phyloP scores from a whole-genome alignment of 495 filamentous ascomycete species.

The Stereocaulon alpinum region DNA sequence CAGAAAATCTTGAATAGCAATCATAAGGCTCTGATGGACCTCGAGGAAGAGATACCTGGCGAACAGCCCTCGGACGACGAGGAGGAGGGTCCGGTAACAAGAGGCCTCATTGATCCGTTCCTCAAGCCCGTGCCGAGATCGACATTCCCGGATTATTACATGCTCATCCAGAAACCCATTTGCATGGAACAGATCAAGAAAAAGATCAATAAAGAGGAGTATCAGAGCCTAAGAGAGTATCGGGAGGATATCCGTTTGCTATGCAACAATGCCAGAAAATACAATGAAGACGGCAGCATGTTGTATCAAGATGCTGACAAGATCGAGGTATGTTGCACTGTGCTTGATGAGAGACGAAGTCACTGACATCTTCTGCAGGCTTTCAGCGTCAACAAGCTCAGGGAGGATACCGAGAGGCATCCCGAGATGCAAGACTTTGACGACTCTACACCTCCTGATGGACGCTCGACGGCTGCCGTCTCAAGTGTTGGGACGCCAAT shows the following conservation, averaged over 20 bases:
- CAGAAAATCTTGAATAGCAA: constrained; percentile 65
- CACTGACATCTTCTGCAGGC: constrained; percentile 33
- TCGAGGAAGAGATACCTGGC: constrained; percentile 48
- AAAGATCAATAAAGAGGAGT: constrained; percentile 90
- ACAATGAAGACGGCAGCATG: constrained; percentile 89
- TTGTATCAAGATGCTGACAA: constrained; percentile 85
- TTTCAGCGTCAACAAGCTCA: constrained; percentile 56
- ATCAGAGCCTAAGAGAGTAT: constrained; percentile 70
- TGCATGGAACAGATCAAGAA: constrained; percentile 86
- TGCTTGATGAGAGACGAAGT: not conserved
- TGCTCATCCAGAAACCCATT: constrained; percentile 83
- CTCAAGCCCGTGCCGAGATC: constrained; percentile 80
- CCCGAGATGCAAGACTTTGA: constrained; percentile 69
- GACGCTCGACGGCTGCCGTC: constrained; percentile 53
- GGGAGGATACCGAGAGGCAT: constrained; percentile 57
- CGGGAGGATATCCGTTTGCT: constrained; percentile 70
- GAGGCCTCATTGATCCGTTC: constrained; percentile 88
- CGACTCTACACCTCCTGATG: constrained; percentile 42
- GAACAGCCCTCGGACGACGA: constrained; percentile 45
- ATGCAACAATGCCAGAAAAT: constrained; percentile 83
- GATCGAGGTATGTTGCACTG: constrained; percentile 62
- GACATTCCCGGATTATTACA: constrained; percentile 85
- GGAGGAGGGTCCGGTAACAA: constrained; percentile 49
- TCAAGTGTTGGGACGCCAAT: constrained; percentile 63
- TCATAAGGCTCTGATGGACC: constrained; percentile 66